Base-by-base conservation (phyloP, 2,329 filamentous ascomycete genomes). In the Hymenoscyphus linearis region DNA sequence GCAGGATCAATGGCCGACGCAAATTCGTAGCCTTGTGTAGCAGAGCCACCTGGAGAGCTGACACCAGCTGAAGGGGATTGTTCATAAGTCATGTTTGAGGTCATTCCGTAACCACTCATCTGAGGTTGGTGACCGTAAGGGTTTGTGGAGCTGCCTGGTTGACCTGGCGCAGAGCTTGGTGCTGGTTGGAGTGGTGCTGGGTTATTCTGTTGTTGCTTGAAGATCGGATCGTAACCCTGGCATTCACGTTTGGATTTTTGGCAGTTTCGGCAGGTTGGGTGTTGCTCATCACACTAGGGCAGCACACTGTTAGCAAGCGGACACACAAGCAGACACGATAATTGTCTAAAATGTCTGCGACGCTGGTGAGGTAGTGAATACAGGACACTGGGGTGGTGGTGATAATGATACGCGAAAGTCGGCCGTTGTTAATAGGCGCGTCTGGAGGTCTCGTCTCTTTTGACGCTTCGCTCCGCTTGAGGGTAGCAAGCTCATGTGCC, bases 221-320 rank as follows among this genome's bases (percentile, higher is more conserved):
- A 95, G 71, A 93, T 90, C 40, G 90, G 90, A 71, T 95, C 90
- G 83, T 95, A 95, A 60, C 90, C 90, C 55, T 92, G 74, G 72
- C 90, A 95, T 70, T 93, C 90, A 71, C 90, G 89, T 77, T 93
- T 95, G 68, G 89, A 92, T 75, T 95, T 95, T 72, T 88, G 87
- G 78, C 90, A 95, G 73, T 95, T 91, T 77, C 91, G 87, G 80
- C 95, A 99, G 63, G 88, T 87, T 25, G 95, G 95, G 76, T 96
- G 92, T 64, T 86, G 87, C 81, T 99, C 95, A 84, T 98, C 95
- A 78, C 95, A 99, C 95, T 97, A 74, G 68, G 68, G 63, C 40
- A 16, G 14, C 6, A 65, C 65, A 63, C 67, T 59, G 68, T 66
- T 61, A 69, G 65, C 57, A 61, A 22, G 12, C 50, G 31, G 22